phyloP scores from a whole-genome alignment of 1,284 basidiomycete genomes.

The Rhodotorula sp. region DNA sequence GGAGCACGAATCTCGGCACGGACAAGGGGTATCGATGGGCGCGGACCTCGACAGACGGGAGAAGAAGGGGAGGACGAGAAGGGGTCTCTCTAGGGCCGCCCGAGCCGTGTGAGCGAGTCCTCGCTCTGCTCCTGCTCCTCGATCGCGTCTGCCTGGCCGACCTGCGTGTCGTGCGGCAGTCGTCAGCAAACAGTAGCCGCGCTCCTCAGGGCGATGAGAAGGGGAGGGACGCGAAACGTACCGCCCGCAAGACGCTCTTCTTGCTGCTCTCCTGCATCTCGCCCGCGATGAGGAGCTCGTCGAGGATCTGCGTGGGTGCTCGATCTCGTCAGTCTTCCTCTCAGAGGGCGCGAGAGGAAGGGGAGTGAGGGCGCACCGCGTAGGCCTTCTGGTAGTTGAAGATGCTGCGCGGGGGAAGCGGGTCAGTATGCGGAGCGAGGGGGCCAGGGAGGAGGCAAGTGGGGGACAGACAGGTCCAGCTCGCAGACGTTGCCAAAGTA shows the following conservation, averaged over 20 bases:
- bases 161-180: constrained; percentile 49
- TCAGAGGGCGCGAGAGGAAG: not conserved
- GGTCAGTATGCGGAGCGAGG: not conserved
- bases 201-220: too few relatives aligned
- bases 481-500: constrained; percentile 99
- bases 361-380: constrained; percentile 60
- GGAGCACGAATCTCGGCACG: not conserved
- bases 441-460: not conserved
- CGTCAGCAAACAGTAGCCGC: not conserved
- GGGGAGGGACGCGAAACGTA: constrained; percentile 46
- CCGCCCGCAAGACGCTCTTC: constrained; percentile 89
- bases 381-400: constrained; percentile 99
- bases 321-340: not conserved
- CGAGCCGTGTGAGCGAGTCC: constrained; percentile 22
- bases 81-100: not conserved
- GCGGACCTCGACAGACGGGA: not conserved
- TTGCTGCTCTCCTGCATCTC: constrained; percentile 98
- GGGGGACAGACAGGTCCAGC: constrained; percentile 73
- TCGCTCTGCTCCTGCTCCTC: constrained; percentile 54
- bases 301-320: constrained; percentile 70
- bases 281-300: constrained; percentile 96
- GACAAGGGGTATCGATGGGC: not conserved
- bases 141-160: constrained; percentile 58
- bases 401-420: constrained; percentile 60
- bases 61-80: not conserved